Conservation (phyloP, 371 early-diverging fungal genomes). For the Syncephalastrum monosporum region DNA sequence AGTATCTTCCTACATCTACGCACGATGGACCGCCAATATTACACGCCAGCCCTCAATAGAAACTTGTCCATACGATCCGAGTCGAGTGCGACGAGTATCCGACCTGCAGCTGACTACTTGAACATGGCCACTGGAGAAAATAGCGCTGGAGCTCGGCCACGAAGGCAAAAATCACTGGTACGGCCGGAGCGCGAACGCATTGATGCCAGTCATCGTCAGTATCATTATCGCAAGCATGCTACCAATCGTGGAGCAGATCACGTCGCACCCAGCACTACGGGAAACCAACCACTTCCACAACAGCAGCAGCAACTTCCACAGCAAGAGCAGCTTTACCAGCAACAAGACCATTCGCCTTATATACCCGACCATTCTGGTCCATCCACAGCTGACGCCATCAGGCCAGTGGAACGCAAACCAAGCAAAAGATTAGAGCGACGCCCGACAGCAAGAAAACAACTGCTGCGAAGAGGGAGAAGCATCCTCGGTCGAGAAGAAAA, state of each 20-base stretch:
- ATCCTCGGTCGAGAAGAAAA: slow-evolving; percentile 50
- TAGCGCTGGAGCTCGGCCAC: slow-evolving; percentile 10
- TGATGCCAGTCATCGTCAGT: slow-evolving; percentile 53
- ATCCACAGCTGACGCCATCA: no score
- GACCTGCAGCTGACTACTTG: no score
- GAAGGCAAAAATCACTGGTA: slow-evolving; percentile 64
- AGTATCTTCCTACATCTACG: no score
- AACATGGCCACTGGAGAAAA: neutral
- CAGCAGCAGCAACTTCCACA: no score
- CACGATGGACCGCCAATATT: no score
- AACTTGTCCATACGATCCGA: no score
- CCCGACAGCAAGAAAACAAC: slow-evolving; percentile 16
- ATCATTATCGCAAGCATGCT: slow-evolving; percentile 50
- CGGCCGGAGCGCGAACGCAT: slow-evolving; percentile 72
- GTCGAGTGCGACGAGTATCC: no score
- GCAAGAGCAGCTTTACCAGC: no score
- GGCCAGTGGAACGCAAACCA: no score
- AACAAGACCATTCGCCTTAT: no score
- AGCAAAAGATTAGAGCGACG: slow-evolving; percentile 12
- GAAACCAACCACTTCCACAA: slow-evolving; percentile 24
- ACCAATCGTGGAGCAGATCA: slow-evolving; percentile 25
- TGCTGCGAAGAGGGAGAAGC: slow-evolving; percentile 41
- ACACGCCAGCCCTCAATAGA: no score
- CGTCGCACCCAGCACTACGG: slow-evolving; percentile 35
- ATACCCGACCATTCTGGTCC: no score